A percentile compares a stretch with the other conserved stretches of the same genome.
Conservation (phyloP, 2,329 filamentous ascomycete species). For the Chaetoscypha palmicola region DNA sequence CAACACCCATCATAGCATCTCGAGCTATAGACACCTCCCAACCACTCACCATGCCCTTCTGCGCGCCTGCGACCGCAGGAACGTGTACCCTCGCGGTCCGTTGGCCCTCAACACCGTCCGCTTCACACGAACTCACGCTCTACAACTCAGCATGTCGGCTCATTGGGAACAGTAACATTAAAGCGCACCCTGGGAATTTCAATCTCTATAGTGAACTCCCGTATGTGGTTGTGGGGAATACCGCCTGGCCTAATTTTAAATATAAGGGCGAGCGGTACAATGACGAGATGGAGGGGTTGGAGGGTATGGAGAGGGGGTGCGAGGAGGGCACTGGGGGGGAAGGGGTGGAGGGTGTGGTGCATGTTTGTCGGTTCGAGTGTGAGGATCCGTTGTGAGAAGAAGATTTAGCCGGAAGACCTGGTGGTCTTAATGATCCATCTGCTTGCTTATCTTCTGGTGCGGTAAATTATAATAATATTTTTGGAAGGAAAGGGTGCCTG, state of each 20-base stretch:
- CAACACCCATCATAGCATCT: background rate
- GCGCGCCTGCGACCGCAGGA: background rate
- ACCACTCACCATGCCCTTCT: background rate
- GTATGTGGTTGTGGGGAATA: background rate
- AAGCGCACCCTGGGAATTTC: background rate
- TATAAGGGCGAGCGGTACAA: slow-evolving; percentile 1
- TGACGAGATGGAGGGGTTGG: background rate
- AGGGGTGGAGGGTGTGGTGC: background rate
- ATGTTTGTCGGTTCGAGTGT: slow-evolving; percentile 1
- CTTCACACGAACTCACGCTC: background rate
- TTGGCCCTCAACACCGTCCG: background rate
- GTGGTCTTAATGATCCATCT: no score
- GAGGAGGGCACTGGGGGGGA: background rate
- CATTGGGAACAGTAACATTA: slow-evolving; percentile 1
- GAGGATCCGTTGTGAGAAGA: no score
- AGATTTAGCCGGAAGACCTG: no score
- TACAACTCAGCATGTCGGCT: slow-evolving; percentile 4
- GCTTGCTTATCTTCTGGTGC: no score
- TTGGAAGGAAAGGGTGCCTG: no score
- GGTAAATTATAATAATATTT: no score
- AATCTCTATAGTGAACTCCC: background rate
- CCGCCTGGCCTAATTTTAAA: background rate
- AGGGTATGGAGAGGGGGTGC: background rate
- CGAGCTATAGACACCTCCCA: background rate
- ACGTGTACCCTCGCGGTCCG: slow-evolving; percentile 2